Base-by-base conservation (phyloP, 441 rosid genomes). In the Bruguiera hainesii region DNA sequence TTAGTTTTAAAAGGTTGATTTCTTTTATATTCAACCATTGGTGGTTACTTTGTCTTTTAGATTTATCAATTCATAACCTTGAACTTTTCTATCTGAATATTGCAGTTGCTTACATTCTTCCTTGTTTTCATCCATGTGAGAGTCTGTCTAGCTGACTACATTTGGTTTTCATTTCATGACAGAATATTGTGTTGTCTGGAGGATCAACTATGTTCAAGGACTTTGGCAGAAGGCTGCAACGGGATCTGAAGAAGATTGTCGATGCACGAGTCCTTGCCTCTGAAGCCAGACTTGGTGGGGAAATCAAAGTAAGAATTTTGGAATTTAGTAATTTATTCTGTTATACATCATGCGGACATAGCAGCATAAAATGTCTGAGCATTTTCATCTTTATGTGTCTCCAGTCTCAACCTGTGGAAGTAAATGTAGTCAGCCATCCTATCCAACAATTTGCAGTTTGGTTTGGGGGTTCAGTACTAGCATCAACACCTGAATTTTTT, bases 191-290 rank as follows among this genome's bases (percentile, higher is more conserved):
- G 63, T 79, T 96, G 78, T 93, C 99, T 46, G 99, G 99, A 57
- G 98, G 99, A 52, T 96, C 98, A 75, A 96, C 99, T 49, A 89
- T 96, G 99, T 96, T 96, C 87, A 96, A 96, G 80, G 99, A 96
- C 81, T 93, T 96, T 68, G 92, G 91, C 73, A 85, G 97, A 85
- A 89, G 98, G 84, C 83, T 96, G 85, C 99, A 96, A 71, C 89
- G 99, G 65, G 99, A 96, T 83, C 75, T 96, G 67, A 96, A 96
- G 81, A 96, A 93, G 78, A 96, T 96, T 68, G 98, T 96, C 46
- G 98, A 96, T 83, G 83, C 91, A 52, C 88, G 97, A 56, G 94
- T 85, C 78, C 89, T 83, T 70, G 88, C 96, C 51, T 86, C 92
- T 56, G 91, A 87, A 80, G 85, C 91, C 64, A 93, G 88, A 65